Conservation (phyloP, 2,329 filamentous ascomycete species). For the Aspergillus unguis region DNA sequence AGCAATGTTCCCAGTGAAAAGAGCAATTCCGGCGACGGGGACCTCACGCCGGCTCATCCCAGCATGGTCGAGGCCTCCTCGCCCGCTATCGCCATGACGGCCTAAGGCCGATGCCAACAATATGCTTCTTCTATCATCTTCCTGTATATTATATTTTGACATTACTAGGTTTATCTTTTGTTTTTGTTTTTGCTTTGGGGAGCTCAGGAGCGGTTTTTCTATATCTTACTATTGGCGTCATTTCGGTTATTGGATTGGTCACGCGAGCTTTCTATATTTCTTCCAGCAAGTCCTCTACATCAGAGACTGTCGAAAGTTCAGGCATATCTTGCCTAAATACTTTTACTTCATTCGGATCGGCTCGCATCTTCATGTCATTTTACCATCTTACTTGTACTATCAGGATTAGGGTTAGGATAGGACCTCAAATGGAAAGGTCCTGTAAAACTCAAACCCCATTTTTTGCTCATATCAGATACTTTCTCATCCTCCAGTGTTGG, state of each 20-base stretch:
- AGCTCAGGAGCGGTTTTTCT: conserved; percentile 7
- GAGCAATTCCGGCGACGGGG: conserved; percentile 53
- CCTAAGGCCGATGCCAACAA: conserved; percentile 20
- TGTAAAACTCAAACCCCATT: background rate
- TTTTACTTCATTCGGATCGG: background rate
- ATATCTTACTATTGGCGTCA: conserved; percentile 8
- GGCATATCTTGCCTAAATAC: background rate
- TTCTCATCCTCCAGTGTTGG: no score
- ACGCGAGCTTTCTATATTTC: conserved; percentile 1
- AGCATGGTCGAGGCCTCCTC: conserved; percentile 53
- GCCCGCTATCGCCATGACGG: conserved; percentile 42
- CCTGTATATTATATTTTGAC: conserved; percentile 28
- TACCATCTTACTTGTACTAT: background rate
- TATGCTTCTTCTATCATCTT: conserved; percentile 3
- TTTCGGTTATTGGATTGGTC: conserved; percentile 12
- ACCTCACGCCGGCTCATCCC: conserved; percentile 45
- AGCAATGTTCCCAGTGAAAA: conserved; percentile 60
- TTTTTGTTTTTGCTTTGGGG: conserved; percentile 1
- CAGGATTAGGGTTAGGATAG: background rate
- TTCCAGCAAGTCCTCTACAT: background rate
- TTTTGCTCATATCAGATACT: no score
- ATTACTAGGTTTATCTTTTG: background rate
- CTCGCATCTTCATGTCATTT: background rate
- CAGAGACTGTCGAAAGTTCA: background rate
- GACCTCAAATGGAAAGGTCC: background rate